phyloP scores from a whole-genome alignment of 768 basidiomycete genomes.

The Holtermanniella nyarrowii region DNA sequence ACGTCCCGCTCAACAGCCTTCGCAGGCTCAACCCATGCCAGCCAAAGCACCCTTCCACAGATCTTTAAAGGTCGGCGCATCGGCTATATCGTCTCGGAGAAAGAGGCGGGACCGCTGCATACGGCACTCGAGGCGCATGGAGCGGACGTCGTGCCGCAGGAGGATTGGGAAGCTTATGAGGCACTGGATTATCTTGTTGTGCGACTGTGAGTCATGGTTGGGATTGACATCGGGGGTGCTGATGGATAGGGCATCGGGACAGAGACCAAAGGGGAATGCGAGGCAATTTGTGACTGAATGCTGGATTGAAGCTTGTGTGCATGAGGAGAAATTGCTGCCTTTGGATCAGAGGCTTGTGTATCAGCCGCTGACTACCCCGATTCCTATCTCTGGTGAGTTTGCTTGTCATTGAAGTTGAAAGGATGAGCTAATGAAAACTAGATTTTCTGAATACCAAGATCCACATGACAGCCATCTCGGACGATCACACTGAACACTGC shows the following conservation, averaged over 20 bases:
- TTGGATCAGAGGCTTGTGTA: conserved; percentile 63
- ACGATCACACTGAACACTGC: conserved; percentile 53
- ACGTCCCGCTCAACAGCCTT: background rate
- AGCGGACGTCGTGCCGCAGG: conserved; percentile 14
- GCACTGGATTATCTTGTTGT: conserved; percentile 34
- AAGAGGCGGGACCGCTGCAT: conserved; percentile 14
- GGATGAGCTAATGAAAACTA: too few species aligned
- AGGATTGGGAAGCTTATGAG: conserved; percentile 17
- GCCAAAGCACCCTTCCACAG: background rate
- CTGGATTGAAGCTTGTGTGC: conserved; percentile 82
- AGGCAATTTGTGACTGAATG: conserved; percentile 62
- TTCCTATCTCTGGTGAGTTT: conserved; percentile 53
- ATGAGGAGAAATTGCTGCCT: conserved; percentile 59
- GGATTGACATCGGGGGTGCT: background rate
- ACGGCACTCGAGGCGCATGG: conserved; percentile 25
- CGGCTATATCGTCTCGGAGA: conserved; percentile 23
- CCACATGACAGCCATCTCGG: conserved; percentile 66
- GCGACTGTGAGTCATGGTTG: conserved; percentile 21
- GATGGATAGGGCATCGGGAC: background rate
- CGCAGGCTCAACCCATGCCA: background rate
- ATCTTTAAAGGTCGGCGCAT: conserved; percentile 29
- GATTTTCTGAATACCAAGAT: too few species aligned
- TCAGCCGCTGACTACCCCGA: conserved; percentile 51
- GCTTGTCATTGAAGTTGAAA: background rate
- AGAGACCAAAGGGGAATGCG: background rate